Evolutionary conservation across 345 rosid genomes (phyloP).

Genomic region (Citrus inodora): DNA sequence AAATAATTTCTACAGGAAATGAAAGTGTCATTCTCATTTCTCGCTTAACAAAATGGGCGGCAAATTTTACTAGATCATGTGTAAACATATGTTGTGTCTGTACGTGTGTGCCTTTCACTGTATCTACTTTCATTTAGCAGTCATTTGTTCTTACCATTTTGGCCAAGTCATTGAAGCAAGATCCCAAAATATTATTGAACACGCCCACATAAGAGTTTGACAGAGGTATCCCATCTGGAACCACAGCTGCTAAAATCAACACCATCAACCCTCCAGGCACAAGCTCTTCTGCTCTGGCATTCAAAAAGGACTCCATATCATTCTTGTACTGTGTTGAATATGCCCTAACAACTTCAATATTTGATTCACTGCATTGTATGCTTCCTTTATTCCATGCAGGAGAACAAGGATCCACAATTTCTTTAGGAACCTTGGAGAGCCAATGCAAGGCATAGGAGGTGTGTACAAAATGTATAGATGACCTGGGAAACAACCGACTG

Average conservation of each 20-base stretch:
- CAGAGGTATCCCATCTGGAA: constrained; percentile 6
- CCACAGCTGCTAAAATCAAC: background rate
- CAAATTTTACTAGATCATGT: no score
- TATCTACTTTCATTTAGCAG: background rate
- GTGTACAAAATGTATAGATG: constrained; percentile 18
- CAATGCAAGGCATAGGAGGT: background rate
- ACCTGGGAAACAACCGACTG: constrained; percentile 24
- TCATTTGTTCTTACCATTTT: background rate
- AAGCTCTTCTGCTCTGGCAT: constrained; percentile 23
- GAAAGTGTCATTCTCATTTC: no score
- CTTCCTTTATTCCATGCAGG: constrained; percentile 16
- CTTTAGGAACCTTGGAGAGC: background rate
- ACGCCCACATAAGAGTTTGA: background rate
- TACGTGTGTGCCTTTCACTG: no score
- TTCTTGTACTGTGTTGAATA: constrained; percentile 14
- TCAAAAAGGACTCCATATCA: constrained; percentile 16
- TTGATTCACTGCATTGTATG: background rate
- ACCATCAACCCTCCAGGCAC: constrained; percentile 22
- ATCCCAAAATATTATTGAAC: background rate
- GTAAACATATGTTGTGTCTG: no score
- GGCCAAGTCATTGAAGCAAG: constrained; percentile 10
- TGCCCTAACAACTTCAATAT: constrained; percentile 11
- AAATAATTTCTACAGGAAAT: no score
- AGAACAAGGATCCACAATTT: background rate
- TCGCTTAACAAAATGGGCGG: no score